These are phyloP conservation scores for Coemansia reversa DNA, from an alignment of 192 early-diverging fungal species.

Conservation along the genomic window DNA sequence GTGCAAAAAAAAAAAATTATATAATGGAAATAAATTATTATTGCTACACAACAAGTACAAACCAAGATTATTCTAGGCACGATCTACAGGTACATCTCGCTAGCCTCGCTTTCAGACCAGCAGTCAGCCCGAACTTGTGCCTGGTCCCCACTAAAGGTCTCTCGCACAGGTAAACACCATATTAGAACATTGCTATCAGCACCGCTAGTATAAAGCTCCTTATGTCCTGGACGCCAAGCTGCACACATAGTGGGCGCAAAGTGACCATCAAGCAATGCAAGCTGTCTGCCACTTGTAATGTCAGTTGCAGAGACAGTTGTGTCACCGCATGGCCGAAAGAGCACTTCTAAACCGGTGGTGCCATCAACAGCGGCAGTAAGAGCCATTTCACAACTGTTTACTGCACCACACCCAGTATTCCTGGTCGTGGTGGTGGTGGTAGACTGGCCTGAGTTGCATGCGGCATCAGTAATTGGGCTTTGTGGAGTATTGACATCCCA, in stretches of 20 bases:
- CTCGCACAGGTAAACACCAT: constrained; percentile 54
- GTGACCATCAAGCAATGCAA: constrained; percentile 61
- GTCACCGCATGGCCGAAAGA: constrained; percentile 64
- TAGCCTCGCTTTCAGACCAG: constrained; percentile 30
- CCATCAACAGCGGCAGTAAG: constrained; percentile 35
- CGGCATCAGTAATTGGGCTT: neutral
- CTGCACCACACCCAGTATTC: neutral
- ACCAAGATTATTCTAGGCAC: too few relatives aligned
- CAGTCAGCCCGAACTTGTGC: constrained; percentile 12
- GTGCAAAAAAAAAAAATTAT: too few relatives aligned
- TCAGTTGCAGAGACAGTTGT: constrained; percentile 60
- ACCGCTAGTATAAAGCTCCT: constrained; percentile 66
- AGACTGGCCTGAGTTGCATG: too few relatives aligned
- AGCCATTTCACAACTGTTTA: constrained; percentile 29
- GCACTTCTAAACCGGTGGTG: constrained; percentile 12
- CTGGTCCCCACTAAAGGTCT: constrained; percentile 29
- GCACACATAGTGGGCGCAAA: constrained; percentile 62
- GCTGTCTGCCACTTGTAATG: constrained; percentile 56
- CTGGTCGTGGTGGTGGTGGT: neutral
- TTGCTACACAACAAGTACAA: too few relatives aligned
- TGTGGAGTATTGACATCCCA: constrained; percentile 50
- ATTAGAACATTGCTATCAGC: constrained; percentile 59
- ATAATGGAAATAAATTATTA: too few relatives aligned
- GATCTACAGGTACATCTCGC: too few relatives aligned
- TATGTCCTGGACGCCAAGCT: constrained; percentile 53